Conservation (phyloP, 2,329 filamentous ascomycete species). For the Beauveria rudraprayagi region DNA sequence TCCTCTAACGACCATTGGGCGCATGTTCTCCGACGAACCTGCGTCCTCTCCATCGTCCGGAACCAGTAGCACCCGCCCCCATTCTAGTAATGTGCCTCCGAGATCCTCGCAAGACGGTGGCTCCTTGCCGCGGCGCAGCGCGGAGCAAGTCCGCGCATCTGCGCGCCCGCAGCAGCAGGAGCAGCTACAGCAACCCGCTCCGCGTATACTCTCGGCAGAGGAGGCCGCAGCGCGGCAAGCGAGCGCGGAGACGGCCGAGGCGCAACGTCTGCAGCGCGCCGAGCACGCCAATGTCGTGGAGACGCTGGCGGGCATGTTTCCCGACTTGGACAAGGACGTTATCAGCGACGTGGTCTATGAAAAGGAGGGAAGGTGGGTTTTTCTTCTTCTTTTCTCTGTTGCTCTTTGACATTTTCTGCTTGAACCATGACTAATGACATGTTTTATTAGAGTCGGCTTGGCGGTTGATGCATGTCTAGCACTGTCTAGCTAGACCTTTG, state of each 20-base stretch:
- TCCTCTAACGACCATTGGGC: slow-evolving; percentile 82
- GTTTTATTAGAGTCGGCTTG: slow-evolving; percentile 56
- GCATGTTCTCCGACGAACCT: slow-evolving; percentile 76
- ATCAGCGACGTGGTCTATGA: slow-evolving; percentile 95
- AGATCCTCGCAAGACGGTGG: slow-evolving; percentile 3
- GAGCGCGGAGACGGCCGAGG: slow-evolving; percentile 82
- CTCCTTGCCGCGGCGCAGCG: slow-evolving; percentile 19
- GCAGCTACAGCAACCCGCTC: slow-evolving; percentile 7
- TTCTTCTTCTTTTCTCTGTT: background rate
- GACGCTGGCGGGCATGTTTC: slow-evolving; percentile 93
- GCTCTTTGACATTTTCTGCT: background rate
- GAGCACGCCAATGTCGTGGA: slow-evolving; percentile 91
- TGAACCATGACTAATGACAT: background rate
- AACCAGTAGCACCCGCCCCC: slow-evolving; percentile 21
- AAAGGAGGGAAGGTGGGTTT: slow-evolving; percentile 81
- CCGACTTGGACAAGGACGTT: slow-evolving; percentile 83
- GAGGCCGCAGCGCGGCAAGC: slow-evolving; percentile 87
- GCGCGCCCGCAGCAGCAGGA: slow-evolving; percentile 16
- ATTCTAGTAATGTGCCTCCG: no score
- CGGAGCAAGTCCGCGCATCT: slow-evolving; percentile 21
- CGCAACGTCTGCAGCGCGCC: slow-evolving; percentile 68
- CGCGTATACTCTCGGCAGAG: slow-evolving; percentile 59
- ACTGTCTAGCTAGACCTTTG: slow-evolving; percentile 38
- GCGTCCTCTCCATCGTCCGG: slow-evolving; percentile 21
- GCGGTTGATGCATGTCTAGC: slow-evolving; percentile 83